Evolutionary conservation across 2,329 filamentous ascomycete genomes (phyloP), one percentile per base, ranked within the genome.

Genomic region (Geosmithia morbida): DNA sequence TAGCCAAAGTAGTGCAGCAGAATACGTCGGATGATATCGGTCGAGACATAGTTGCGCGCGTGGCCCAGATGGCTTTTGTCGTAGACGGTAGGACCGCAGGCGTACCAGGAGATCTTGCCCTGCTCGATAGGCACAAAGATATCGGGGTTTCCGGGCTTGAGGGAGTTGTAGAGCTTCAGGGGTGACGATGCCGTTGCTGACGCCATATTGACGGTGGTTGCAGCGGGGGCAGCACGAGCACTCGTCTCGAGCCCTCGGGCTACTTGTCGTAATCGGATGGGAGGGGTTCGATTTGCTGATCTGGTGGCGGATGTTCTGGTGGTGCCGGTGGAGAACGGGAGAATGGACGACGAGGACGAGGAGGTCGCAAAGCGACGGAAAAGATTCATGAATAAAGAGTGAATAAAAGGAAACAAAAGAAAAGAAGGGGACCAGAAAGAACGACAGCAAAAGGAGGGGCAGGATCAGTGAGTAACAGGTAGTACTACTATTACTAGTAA

Each of bases 11-110:
- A 90, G 62, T 90, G 80, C 57, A 76, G 71, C 63, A 94, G 66
- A 56, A 94, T 86, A 56, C 88, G 80, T 51, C 88, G 77, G 55
- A 94, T 81, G 53, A 94, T 88, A 63, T 95, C 88, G 43, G 86
- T 90, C 45, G 83, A 86, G 52, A 94, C 85, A 75, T 94, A 94
- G 67, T 94, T 94, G 55, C 87, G 74, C 29, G 86, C 87, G 64
- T 94, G 87, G 29, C 87, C 83, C 43, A 90, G 65, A 68, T 90
- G 86, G 51, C 82, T 77, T 66, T 88, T 83, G 61, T 89, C 85
- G 61, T 89, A 89, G 41, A 85, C 81, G 2, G 87, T 95, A 49
- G 87, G 87, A 17, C 88, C 88, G 68, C 88, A 95, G 54, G 83
- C 84, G 64, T 94, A 94, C 48, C 87, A 94, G 41, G 79, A 80